phyloP scores from a whole-genome alignment of 2,329 filamentous ascomycete species.

The Paecilomyces dactylethromorphus region DNA sequence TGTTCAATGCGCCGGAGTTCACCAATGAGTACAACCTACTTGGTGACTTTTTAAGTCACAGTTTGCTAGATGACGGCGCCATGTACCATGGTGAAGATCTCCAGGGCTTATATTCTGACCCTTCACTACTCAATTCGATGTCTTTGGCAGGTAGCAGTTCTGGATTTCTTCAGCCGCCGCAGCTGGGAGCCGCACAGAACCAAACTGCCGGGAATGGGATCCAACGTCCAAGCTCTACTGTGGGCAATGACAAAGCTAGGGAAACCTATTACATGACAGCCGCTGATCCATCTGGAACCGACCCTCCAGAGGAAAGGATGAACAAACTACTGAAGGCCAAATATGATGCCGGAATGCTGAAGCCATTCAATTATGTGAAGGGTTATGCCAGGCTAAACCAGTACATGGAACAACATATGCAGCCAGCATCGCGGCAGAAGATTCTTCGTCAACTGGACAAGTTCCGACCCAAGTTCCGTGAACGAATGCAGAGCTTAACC shows the following conservation, averaged over 20 bases:
- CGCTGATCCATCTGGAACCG: slow-evolving; percentile 82
- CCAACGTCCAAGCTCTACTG: slow-evolving; percentile 54
- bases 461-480: slow-evolving; percentile 91
- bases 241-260: slow-evolving; percentile 60
- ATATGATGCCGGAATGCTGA: slow-evolving; percentile 88
- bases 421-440: slow-evolving; percentile 75
- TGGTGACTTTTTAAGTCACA: slow-evolving; percentile 92
- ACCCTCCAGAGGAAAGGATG: slow-evolving; percentile 89
- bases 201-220: slow-evolving; percentile 45
- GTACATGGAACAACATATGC: slow-evolving; percentile 87
- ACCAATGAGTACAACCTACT: slow-evolving; percentile 95
- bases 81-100: slow-evolving; percentile 61
- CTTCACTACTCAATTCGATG: slow-evolving; percentile 44
- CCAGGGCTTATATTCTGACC: slow-evolving; percentile 55
- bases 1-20: slow-evolving; percentile 90
- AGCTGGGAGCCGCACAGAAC: slow-evolving; percentile 25
- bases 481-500: slow-evolving; percentile 85
- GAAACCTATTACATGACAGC: slow-evolving; percentile 94
- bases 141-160: slow-evolving; percentile 24
- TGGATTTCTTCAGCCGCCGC: slow-evolving; percentile 27
- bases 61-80: slow-evolving; percentile 75
- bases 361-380: slow-evolving; percentile 97
- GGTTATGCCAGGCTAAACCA: slow-evolving; percentile 83
- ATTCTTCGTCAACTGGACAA: slow-evolving; percentile 86
- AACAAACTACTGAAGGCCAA: slow-evolving; percentile 90